Conservation (phyloP, 768 basidiomycete genomes). For the Coprinopsis marcescibilis region DNA sequence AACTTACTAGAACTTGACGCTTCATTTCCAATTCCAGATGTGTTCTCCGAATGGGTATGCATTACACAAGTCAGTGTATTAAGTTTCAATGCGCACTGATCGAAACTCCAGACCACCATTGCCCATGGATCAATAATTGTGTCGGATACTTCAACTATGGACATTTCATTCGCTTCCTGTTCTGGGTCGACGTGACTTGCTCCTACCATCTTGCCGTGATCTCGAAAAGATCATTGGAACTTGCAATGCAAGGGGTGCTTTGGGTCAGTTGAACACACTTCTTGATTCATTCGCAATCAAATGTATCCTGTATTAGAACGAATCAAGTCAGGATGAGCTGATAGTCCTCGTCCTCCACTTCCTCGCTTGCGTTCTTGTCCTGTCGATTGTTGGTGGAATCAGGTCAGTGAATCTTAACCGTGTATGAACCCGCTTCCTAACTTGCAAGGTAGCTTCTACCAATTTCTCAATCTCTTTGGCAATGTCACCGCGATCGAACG, state of each 20-base stretch:
- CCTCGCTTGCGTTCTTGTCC: constrained; percentile 76
- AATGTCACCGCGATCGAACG: constrained; percentile 97
- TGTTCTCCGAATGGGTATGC: constrained; percentile 83
- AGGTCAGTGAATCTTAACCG: constrained; percentile 47
- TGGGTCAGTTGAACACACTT: constrained; percentile 45
- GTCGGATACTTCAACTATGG: constrained; percentile 91
- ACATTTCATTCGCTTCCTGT: constrained; percentile 85
- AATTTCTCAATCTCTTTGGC: constrained; percentile 65
- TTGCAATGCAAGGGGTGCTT: constrained; percentile 35
- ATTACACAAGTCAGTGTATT: no score
- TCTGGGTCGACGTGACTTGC: constrained; percentile 89
- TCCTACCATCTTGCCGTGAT: constrained; percentile 86
- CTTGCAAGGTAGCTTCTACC: constrained; percentile 62
- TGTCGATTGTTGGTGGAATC: constrained; percentile 84
- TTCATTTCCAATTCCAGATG: constrained; percentile 46
- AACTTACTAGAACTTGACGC: no score
- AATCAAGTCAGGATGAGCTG: constrained; percentile 63
- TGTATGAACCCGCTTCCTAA: neutral
- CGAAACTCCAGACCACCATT: constrained; percentile 69
- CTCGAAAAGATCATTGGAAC: constrained; percentile 52
- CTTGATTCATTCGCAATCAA: neutral
- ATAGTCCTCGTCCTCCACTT: constrained; percentile 87
- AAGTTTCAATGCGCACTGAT: neutral
- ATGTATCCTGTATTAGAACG: constrained; percentile 41
- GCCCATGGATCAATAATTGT: constrained; percentile 92